A percentile compares a stretch with the other conserved stretches of the same genome.
Evolutionary conservation across 306 rosid genomes (phyloP).

Genomic region (Sphenostylis stenocarpa): DNA sequence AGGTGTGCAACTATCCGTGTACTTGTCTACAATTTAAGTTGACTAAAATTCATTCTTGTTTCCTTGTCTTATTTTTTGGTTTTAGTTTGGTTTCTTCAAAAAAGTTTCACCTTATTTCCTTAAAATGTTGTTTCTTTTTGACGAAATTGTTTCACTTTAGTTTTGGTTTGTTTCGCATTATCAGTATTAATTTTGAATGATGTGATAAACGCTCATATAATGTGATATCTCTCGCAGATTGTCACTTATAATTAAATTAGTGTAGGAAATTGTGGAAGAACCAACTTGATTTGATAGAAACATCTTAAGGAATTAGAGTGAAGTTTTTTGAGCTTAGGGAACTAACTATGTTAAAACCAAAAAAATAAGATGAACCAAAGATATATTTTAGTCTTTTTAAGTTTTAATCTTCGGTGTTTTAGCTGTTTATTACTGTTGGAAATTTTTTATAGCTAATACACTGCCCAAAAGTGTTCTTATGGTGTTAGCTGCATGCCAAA

Average conservation of each 20-base stretch:
- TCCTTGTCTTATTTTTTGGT: too few relatives aligned
- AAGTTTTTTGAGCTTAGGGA: not conserved
- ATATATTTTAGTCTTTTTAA: not conserved
- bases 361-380: not conserved
- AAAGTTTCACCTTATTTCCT: too few relatives aligned
- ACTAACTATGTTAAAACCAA: not conserved
- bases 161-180: too few relatives aligned
- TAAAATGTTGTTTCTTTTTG: too few relatives aligned
- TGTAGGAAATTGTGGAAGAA: not conserved
- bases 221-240: too few relatives aligned
- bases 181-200: too few relatives aligned
- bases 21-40: not conserved
- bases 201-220: too few relatives aligned
- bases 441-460: not conserved
- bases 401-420: not conserved
- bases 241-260: not conserved
- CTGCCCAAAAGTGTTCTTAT: not conserved
- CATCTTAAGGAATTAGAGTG: not conserved
- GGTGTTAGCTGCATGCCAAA: not conserved
- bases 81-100: not conserved
- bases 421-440: not conserved
- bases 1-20: not conserved
- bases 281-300: too few relatives aligned
- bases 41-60: too few relatives aligned
- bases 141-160: too few relatives aligned